A percentile compares a stretch with the other conserved stretches of the same genome.
Evolutionary conservation across 345 rosid genomes (phyloP).

Genomic region (Lepidium sativum): DNA sequence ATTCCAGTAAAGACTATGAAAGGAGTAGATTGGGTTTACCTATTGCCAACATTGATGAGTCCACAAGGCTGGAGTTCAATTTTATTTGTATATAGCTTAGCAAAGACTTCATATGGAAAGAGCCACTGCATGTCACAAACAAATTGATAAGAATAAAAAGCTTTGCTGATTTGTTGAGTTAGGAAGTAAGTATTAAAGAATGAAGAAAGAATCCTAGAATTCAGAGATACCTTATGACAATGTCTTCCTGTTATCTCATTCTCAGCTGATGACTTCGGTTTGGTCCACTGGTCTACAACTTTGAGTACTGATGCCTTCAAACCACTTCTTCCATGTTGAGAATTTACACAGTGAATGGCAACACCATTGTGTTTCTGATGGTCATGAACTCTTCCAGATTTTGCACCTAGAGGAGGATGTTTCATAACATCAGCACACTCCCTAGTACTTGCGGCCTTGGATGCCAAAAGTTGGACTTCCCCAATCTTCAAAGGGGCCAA

Average conservation of each 20-base stretch:
- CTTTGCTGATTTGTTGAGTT: background rate
- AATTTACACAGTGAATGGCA: constrained; percentile 19
- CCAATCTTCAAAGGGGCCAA: constrained; percentile 29
- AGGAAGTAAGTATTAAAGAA: background rate
- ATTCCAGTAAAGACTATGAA: background rate
- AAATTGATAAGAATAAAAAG: background rate
- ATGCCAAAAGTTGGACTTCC: constrained; percentile 24
- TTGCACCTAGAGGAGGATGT: constrained; percentile 29
- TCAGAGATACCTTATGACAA: constrained; percentile 64
- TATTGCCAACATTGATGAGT: constrained; percentile 84
- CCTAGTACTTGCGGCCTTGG: constrained; percentile 24
- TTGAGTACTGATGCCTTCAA: constrained; percentile 54
- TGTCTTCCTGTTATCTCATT: constrained; percentile 45
- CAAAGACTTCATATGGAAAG: constrained; percentile 73
- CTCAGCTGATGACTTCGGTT: constrained; percentile 40
- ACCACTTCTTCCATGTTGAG: constrained; percentile 35
- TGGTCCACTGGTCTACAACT: constrained; percentile 61
- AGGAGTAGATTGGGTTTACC: constrained; percentile 34
- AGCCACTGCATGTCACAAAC: constrained; percentile 49
- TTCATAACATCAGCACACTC: constrained; percentile 24
- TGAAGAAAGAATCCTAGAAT: constrained; percentile 2
- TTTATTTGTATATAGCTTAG: constrained; percentile 66
- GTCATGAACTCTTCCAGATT: constrained; percentile 30
- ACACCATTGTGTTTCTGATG: constrained; percentile 27
- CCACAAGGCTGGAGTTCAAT: constrained; percentile 78